A percentile compares a stretch with the other conserved stretches of the same genome.
These are phyloP conservation scores for Trichoderma guizhouense DNA, from an alignment of 2,329 filamentous ascomycete species.

Conservation along the genomic window DNA sequence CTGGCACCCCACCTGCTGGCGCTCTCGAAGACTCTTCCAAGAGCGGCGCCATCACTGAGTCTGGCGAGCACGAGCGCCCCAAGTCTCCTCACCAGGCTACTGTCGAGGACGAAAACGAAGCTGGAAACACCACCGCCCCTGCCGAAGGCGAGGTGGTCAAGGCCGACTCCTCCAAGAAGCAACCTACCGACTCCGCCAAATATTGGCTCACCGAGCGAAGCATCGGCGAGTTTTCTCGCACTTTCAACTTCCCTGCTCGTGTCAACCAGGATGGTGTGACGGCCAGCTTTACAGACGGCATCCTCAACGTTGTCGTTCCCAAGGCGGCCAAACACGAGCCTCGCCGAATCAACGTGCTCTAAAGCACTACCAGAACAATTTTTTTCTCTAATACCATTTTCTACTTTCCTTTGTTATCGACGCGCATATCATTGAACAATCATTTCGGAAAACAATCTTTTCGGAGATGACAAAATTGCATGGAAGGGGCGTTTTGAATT, in stretches of 20 bases:
- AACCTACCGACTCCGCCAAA: conserved; percentile 40
- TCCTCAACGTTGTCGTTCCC: conserved; percentile 61
- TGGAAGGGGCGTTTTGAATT: neutral
- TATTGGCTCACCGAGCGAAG: conserved; percentile 70
- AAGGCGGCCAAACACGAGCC: conserved; percentile 61
- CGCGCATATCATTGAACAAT: neutral
- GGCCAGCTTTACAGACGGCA: conserved; percentile 62
- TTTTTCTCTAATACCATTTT: no score
- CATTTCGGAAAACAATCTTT: neutral
- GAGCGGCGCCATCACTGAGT: conserved; percentile 37
- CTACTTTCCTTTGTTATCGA: neutral
- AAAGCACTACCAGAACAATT: conserved; percentile 24
- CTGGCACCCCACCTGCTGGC: conserved; percentile 45
- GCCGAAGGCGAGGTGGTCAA: conserved; percentile 26
- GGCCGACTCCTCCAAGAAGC: conserved; percentile 24
- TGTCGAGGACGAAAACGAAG: conserved; percentile 59
- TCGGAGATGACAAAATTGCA: neutral
- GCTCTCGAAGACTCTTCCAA: conserved; percentile 39
- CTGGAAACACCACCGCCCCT: conserved; percentile 24
- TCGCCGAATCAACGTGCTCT: conserved; percentile 54
- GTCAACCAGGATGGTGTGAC: conserved; percentile 61
- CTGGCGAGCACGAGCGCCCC: conserved; percentile 28
- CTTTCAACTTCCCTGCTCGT: conserved; percentile 63
- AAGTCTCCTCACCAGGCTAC: conserved; percentile 53
- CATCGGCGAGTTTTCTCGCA: conserved; percentile 64